Evolutionary conservation across 768 basidiomycete species (phyloP).

Genomic region (Mycena pura): DNA sequence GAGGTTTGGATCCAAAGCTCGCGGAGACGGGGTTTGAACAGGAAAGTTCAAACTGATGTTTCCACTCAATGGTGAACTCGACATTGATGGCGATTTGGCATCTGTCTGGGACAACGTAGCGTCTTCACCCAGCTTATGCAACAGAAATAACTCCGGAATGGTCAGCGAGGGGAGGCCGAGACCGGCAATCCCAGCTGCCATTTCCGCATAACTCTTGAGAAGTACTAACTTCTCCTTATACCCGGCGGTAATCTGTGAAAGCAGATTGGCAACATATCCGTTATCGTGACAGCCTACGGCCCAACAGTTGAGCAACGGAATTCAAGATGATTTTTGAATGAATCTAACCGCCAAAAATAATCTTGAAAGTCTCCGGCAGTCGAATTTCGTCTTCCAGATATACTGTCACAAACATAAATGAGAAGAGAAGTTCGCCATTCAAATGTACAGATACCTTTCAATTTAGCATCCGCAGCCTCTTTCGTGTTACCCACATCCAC

Average conservation of each 20-base stretch:
- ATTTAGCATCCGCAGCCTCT: slow-evolving; percentile 79
- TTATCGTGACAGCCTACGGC: slow-evolving; percentile 72
- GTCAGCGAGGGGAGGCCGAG: slow-evolving; percentile 60
- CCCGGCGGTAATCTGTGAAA: slow-evolving; percentile 69
- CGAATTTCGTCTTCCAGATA: slow-evolving; percentile 68
- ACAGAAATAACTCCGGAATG: slow-evolving; percentile 65
- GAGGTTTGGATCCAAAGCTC: slow-evolving; percentile 5
- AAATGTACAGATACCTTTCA: no score
- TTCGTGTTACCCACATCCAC: slow-evolving; percentile 75
- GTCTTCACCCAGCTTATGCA: slow-evolving; percentile 53
- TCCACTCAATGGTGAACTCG: slow-evolving; percentile 10
- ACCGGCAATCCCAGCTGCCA: slow-evolving; percentile 64
- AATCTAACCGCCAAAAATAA: slow-evolving; percentile 66
- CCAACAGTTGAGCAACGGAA: slow-evolving; percentile 3
- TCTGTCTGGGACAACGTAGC: not conserved
- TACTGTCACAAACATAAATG: slow-evolving; percentile 41
- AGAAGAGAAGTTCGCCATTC: no score
- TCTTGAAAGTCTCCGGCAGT: slow-evolving; percentile 65
- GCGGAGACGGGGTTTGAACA: not conserved
- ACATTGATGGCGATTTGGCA: not conserved
- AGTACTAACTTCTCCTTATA: slow-evolving; percentile 69
- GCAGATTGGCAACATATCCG: slow-evolving; percentile 71
- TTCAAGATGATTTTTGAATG: slow-evolving; percentile 20
- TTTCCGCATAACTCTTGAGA: slow-evolving; percentile 66
- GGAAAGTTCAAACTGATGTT: slow-evolving; percentile 12